Base-by-base conservation (phyloP, 805 yeast genomes). In the Debaryomyces castellii region DNA sequence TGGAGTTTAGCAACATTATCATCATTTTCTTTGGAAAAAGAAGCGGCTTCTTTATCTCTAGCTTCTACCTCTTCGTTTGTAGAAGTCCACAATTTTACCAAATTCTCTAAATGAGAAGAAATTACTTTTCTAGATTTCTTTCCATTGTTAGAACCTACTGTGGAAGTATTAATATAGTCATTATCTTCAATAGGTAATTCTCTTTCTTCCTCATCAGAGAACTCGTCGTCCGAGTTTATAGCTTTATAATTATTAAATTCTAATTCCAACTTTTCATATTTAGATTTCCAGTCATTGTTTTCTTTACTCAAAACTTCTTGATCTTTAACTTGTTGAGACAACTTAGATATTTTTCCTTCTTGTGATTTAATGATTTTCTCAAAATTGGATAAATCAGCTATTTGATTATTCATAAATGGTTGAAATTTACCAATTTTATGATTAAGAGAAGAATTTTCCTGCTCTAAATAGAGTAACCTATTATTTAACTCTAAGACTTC, bases 291-390 rank as follows among this genome's bases (percentile, higher is more conserved):
- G 9, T 77, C 77, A 35, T 69, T 67, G 39, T 76, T 62, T 49
- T 79, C 77, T 24, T 72, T 71, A 44, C 73, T 71, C 47, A 77
- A 64, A 4, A 53, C 61, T 48, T 76, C 74, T 48, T 78, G 76
- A 21, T 67, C 73, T 40, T 63, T 65, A 1, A 82, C 62, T 48
- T 74, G 73, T 3, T 49, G 42, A 14, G 72, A 58, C 51, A 80
- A 69, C 12, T 60, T 57, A 2, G 63, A 66, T 36, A 83, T 73
- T 50, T 71, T 64, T 3, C 61, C 64, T 44, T 77, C 78, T 61
- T 82, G 90, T 5, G 64, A 62, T 51, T 78, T 74, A 23, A 86
- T 73, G 20, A 85, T 57, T 16, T 69, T 64, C 54, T 84, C 85
- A 57, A 86, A 62, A 17, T 72, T 72, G 10, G 73, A 66, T 27